These are phyloP conservation scores for Hemisphaericaspora nanyangensis DNA, from an alignment of 805 yeast genomes.

Conservation along the genomic window DNA sequence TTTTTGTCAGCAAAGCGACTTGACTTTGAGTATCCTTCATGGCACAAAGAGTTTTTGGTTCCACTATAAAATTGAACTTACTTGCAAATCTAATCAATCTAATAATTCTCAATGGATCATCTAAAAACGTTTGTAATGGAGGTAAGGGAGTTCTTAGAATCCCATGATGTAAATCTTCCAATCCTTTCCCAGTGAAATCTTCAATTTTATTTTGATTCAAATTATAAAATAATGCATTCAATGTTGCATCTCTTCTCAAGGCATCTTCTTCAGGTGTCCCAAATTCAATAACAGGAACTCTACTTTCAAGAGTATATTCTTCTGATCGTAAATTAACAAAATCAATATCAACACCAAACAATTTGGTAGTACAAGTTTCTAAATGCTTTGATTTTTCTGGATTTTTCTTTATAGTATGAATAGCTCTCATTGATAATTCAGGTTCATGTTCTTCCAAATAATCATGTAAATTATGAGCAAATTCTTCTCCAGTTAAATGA, in stretches of 20 bases:
- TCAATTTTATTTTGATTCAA: constrained; percentile 66
- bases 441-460: constrained; percentile 35
- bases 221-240: constrained; percentile 89
- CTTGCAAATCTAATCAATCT: constrained; percentile 84
- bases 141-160: constrained; percentile 83
- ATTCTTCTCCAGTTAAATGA: constrained; percentile 76
- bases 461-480: constrained; percentile 62
- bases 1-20: constrained; percentile 60
- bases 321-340: constrained; percentile 90
- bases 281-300: constrained; percentile 79
- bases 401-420: constrained; percentile 84
- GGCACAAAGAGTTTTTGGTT: constrained; percentile 51
- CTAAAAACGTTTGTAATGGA: constrained; percentile 81
- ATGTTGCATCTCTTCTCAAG: constrained; percentile 87
- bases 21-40: constrained; percentile 63
- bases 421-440: constrained; percentile 30
- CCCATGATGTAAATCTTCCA: constrained; percentile 66
- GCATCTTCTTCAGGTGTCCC: constrained; percentile 96
- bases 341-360: constrained; percentile 83
- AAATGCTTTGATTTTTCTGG: constrained; percentile 95
- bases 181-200: constrained; percentile 77
- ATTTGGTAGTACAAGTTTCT: constrained; percentile 91
- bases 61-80: constrained; percentile 67
- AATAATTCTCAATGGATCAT: constrained; percentile 89
- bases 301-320: constrained; percentile 72